Conservation (phyloP, 192 early-diverging fungal species). For the Obelidium mucronatum region DNA sequence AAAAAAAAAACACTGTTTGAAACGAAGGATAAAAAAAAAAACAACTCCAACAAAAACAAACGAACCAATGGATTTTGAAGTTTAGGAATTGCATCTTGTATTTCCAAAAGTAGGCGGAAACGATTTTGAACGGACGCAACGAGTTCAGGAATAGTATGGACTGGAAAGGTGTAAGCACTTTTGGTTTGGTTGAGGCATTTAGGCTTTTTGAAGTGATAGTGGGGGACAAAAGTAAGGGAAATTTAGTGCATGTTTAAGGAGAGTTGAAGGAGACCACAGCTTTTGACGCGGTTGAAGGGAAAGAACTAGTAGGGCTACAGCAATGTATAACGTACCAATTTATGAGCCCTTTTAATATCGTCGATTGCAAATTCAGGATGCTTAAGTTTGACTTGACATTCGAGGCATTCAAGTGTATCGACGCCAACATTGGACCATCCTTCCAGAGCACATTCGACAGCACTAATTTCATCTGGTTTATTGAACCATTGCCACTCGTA, state of each 20-base stretch:
- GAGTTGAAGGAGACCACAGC: neutral
- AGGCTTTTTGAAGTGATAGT: no score
- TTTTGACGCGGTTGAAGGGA: neutral
- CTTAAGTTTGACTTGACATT: neutral
- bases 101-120: neutral
- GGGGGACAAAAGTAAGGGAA: no score
- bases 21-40: neutral
- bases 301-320: neutral
- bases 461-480: conserved; percentile 6
- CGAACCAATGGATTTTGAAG: neutral
- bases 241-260: neutral
- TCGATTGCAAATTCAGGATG: no score
- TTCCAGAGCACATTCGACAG: conserved; percentile 4
- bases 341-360: no score
- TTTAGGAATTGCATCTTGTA: neutral
- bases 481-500: conserved; percentile 28
- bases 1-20: no score
- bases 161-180: neutral
- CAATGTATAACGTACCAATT: no score
- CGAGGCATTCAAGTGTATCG: neutral
- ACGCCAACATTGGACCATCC: conserved; percentile 1
- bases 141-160: neutral
- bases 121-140: neutral
- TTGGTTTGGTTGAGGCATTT: neutral
- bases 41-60: neutral